These are phyloP conservation scores for Penicillium psychrofluorescens DNA, from an alignment of 495 filamentous ascomycete genomes.

Conservation along the genomic window DNA sequence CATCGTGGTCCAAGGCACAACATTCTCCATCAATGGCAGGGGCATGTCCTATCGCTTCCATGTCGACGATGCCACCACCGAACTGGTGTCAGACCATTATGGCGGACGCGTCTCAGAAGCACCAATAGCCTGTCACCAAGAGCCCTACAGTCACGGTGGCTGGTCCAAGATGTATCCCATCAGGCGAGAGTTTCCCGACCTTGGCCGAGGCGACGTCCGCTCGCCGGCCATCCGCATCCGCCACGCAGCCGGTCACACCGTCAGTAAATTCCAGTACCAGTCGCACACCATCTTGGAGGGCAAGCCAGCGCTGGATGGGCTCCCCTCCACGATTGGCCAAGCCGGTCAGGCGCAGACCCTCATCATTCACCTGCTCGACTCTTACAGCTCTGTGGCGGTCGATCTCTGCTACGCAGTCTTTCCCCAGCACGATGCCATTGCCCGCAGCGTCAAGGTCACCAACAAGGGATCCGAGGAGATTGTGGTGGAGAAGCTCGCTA, in stretches of 20 bases:
- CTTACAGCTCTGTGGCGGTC: slow-evolving; percentile 39
- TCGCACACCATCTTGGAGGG: slow-evolving; percentile 35
- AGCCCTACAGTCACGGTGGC: slow-evolving; percentile 30
- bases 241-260: slow-evolving; percentile 40
- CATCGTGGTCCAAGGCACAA: slow-evolving; percentile 35
- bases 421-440: slow-evolving; percentile 42
- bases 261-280: slow-evolving; percentile 41
- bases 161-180: slow-evolving; percentile 39
- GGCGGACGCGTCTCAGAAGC: slow-evolving; percentile 26
- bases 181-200: slow-evolving; percentile 50
- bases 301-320: slow-evolving; percentile 37
- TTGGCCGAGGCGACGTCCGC: slow-evolving; percentile 47
- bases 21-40: slow-evolving; percentile 41
- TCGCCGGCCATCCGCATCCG: slow-evolving; percentile 44
- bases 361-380: slow-evolving; percentile 41
- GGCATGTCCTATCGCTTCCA: slow-evolving; percentile 48
- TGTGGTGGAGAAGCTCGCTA: slow-evolving; percentile 40
- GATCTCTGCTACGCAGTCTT: slow-evolving; percentile 50
- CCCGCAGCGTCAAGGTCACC: slow-evolving; percentile 42
- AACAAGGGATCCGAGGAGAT: slow-evolving; percentile 41
- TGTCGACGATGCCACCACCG: slow-evolving; percentile 40
- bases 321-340: slow-evolving; percentile 43
- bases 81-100: slow-evolving; percentile 46
- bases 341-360: slow-evolving; percentile 43
- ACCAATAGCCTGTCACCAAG: slow-evolving; percentile 30